phyloP scores from a whole-genome alignment of 371 early-diverging fungal species.

The Blakeslea trispora region DNA sequence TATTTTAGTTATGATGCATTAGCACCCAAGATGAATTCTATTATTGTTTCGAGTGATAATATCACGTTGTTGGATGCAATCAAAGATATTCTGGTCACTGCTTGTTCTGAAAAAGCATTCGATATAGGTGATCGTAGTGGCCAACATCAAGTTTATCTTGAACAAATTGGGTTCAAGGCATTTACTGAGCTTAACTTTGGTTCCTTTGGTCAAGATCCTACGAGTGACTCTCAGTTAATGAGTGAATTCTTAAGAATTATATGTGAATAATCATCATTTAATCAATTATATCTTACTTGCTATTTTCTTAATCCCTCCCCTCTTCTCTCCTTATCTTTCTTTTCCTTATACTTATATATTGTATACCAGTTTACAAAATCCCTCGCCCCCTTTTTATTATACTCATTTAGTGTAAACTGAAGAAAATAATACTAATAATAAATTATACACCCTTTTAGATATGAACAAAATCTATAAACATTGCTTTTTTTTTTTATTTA shows the following conservation, averaged over 20 bases:
- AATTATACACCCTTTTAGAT: too few species aligned
- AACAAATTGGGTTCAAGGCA: constrained; percentile 50
- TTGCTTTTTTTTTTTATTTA: too few species aligned
- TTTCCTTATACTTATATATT: too few species aligned
- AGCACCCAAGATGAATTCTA: constrained; percentile 52
- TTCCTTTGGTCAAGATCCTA: constrained; percentile 5
- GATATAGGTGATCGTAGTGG: constrained; percentile 25
- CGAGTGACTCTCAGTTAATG: constrained; percentile 9
- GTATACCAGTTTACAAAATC: too few species aligned
- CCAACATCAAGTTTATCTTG: constrained; percentile 47
- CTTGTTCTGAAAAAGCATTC: constrained; percentile 62
- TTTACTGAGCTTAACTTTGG: constrained; percentile 33
- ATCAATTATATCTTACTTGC: too few species aligned
- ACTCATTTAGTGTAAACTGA: too few species aligned
- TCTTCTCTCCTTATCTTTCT: too few species aligned
- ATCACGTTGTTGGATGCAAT: constrained; percentile 47
- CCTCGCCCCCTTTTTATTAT: too few species aligned
- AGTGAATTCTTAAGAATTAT: constrained; percentile 24
- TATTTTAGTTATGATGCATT: constrained; percentile 57
- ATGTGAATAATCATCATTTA: constrained; percentile 17
- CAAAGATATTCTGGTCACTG: constrained; percentile 69
- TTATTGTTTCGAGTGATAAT: constrained; percentile 50
- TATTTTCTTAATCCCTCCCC: too few species aligned
- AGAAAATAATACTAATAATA: too few species aligned
- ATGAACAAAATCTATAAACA: too few species aligned